These are phyloP conservation scores for Kappamyces sp. DNA, from an alignment of 192 early-diverging fungal genomes.

Conservation along the genomic window DNA sequence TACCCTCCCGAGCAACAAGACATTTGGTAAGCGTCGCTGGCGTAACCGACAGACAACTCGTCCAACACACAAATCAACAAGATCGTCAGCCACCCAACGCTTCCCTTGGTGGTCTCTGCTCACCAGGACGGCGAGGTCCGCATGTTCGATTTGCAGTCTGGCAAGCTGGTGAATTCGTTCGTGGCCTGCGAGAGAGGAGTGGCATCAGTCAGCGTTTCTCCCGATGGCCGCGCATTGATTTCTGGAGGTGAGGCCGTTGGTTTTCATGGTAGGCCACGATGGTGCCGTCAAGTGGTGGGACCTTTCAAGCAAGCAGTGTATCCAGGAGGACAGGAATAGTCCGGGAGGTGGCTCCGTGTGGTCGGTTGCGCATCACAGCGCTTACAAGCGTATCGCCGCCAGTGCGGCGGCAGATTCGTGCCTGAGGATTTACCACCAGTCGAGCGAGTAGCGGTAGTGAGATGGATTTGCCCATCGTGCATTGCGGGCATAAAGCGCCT, in stretches of 20 bases:
- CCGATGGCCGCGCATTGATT: conserved; percentile 55
- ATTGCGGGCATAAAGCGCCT: not conserved
- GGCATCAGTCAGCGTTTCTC: conserved; percentile 58
- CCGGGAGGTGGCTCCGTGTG: not conserved
- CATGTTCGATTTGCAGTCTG: conserved; percentile 68
- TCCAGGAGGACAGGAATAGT: conserved; percentile 57
- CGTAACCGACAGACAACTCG: conserved; percentile 47
- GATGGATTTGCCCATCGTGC: too few relatives aligned
- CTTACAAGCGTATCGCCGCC: conserved; percentile 2
- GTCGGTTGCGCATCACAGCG: conserved; percentile 2
- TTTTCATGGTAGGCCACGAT: conserved; percentile 57
- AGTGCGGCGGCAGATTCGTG: conserved; percentile 2
- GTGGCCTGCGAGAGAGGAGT: conserved; percentile 46
- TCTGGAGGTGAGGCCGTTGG: conserved; percentile 48
- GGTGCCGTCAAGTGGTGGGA: conserved; percentile 75
- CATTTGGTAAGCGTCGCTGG: conserved; percentile 50
- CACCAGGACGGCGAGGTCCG: conserved; percentile 72
- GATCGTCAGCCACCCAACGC: conserved; percentile 64
- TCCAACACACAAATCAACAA: conserved; percentile 70
- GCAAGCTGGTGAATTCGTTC: conserved; percentile 30
- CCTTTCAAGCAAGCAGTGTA: conserved; percentile 51
- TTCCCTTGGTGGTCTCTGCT: conserved; percentile 66
- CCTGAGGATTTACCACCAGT: conserved; percentile 5
- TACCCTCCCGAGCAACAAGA: conserved; percentile 49
- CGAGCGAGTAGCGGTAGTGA: too few relatives aligned